phyloP scores from a whole-genome alignment of 371 early-diverging fungal genomes.

The Haplosporangium sp. region DNA sequence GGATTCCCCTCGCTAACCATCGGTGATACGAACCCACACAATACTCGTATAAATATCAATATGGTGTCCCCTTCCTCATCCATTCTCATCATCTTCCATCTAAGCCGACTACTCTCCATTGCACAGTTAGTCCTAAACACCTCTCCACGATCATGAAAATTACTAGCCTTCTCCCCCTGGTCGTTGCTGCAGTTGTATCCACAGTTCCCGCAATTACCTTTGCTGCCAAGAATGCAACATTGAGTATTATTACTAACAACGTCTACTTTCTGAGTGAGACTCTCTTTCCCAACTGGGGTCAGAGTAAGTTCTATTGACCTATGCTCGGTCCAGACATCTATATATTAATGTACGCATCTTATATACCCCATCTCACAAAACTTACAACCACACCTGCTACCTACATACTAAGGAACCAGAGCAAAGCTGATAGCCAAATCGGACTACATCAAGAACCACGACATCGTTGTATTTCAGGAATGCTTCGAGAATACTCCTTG shows the following conservation, averaged over 20 bases:
- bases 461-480: slow-evolving; percentile 25
- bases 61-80: no score
- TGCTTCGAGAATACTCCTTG: slow-evolving; percentile 18
- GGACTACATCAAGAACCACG: slow-evolving; percentile 19
- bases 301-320: slow-evolving; percentile 19
- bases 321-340: background rate
- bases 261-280: slow-evolving; percentile 38
- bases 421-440: slow-evolving; percentile 19
- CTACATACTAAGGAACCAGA: slow-evolving; percentile 11
- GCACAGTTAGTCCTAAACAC: no score
- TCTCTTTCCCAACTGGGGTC: slow-evolving; percentile 52
- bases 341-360: no score
- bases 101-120: no score
- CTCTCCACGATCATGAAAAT: slow-evolving; percentile 34
- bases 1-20: no score
- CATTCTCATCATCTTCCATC: no score
- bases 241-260: slow-evolving; percentile 43
- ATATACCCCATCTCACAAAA: no score
- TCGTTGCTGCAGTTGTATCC: slow-evolving; percentile 14
- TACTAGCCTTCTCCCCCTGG: slow-evolving; percentile 18
- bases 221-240: slow-evolving; percentile 35
- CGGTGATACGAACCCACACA: no score
- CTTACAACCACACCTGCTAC: no score
- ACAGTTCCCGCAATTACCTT: slow-evolving; percentile 11
- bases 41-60: no score